These are phyloP conservation scores for Ustilago vetiveriae DNA, from an alignment of 1,284 basidiomycete species.

Conservation along the genomic window DNA sequence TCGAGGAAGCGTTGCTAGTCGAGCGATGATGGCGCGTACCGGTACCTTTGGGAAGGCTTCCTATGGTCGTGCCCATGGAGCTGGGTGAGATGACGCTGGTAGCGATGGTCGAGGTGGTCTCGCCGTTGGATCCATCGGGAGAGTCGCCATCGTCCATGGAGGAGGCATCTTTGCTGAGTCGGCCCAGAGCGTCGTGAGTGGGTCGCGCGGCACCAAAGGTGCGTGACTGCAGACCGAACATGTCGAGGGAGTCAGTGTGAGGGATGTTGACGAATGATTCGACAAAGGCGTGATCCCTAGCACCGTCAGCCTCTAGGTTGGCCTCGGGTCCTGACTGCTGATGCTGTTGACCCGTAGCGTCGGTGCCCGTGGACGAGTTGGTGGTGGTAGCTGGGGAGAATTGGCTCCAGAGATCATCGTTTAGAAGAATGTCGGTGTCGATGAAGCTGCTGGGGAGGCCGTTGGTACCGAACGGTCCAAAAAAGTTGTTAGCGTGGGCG, in stretches of 20 bases:
- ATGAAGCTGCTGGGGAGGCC: conserved; percentile 50
- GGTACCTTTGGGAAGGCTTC: conserved; percentile 32
- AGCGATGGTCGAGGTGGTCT: conserved; percentile 48
- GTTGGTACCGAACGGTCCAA: conserved; percentile 31
- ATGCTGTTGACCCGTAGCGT: conserved; percentile 10
- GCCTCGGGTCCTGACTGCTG: background rate
- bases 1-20: conserved; percentile 40
- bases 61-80: conserved; percentile 36
- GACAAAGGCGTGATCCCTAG: conserved; percentile 23
- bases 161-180: conserved; percentile 35
- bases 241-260: conserved; percentile 33
- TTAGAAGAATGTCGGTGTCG: conserved; percentile 55
- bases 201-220: conserved; percentile 21
- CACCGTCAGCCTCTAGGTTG: conserved; percentile 2
- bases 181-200: conserved; percentile 25
- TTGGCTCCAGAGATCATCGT: conserved; percentile 51
- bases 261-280: conserved; percentile 47
- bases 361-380: conserved; percentile 14
- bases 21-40: conserved; percentile 34
- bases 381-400: conserved; percentile 32
- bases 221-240: conserved; percentile 34
- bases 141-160: conserved; percentile 53
- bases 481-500: conserved; percentile 28
- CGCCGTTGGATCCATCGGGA: conserved; percentile 48
- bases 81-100: conserved; percentile 49